phyloP scores from a whole-genome alignment of 2,329 filamentous ascomycete species.

The Trichophyton equinum region DNA sequence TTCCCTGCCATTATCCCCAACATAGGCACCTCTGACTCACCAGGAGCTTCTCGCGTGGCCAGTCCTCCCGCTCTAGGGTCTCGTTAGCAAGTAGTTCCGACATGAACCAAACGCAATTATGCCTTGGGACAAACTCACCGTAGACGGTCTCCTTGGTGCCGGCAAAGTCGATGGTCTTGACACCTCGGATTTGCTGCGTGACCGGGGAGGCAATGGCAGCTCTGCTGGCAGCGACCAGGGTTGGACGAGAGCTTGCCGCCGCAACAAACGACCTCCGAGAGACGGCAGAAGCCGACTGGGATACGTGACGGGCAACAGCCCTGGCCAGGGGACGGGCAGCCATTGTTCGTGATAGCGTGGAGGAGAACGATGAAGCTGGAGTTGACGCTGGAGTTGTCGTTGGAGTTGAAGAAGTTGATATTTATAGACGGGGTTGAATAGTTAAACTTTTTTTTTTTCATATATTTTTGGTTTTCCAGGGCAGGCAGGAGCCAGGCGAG shows the following conservation, averaged over 20 bases:
- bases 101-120: background rate
- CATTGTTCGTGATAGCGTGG: conserved; percentile 25
- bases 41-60: conserved; percentile 95
- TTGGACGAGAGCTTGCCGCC: conserved; percentile 36
- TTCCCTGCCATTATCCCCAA: background rate
- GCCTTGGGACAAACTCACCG: conserved; percentile 44
- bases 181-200: conserved; percentile 63
- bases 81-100: conserved; percentile 12
- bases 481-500: conserved; percentile 6
- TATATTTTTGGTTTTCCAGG: no score
- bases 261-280: conserved; percentile 48
- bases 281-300: conserved; percentile 32
- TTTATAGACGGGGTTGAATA: background rate
- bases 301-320: conserved; percentile 46
- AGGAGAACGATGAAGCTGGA: background rate
- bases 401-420: background rate
- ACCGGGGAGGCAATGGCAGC: conserved; percentile 37
- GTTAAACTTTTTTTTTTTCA: no score
- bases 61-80: conserved; percentile 78
- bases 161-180: conserved; percentile 99
- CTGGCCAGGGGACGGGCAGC: conserved; percentile 40
- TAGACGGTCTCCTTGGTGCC: conserved; percentile 90
- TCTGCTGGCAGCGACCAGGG: conserved; percentile 35
- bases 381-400: background rate
- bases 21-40: conserved; percentile 44